These are phyloP conservation scores for Aspergillus novoparasiticus DNA, from an alignment of 2,329 filamentous ascomycete species.

Conservation along the genomic window DNA sequence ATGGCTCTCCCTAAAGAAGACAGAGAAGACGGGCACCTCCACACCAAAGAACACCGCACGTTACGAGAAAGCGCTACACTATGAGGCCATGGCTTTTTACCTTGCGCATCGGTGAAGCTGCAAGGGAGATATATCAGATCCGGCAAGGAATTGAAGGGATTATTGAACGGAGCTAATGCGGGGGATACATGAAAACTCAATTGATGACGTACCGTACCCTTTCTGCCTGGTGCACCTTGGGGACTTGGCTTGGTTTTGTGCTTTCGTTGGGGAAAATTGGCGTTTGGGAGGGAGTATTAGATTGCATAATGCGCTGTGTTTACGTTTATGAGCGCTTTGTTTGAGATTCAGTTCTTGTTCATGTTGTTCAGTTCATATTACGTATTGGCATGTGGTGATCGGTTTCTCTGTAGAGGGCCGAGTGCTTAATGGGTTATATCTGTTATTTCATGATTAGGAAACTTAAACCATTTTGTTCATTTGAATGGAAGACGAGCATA, in stretches of 20 bases:
- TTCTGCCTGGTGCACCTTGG: neutral
- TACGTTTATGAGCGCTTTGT: neutral
- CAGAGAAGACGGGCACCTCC: neutral
- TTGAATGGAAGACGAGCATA: neutral
- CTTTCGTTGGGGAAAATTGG: neutral
- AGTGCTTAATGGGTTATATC: neutral
- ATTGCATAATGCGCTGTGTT: neutral
- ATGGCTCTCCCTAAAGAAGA: slow-evolving; percentile 6
- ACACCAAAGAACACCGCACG: neutral
- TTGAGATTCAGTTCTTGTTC: neutral
- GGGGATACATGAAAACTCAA: neutral
- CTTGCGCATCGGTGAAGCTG: slow-evolving; percentile 24
- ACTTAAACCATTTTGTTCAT: neutral
- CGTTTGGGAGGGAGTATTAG: neutral
- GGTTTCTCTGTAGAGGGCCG: neutral
- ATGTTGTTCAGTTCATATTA: neutral
- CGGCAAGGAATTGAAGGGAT: neutral
- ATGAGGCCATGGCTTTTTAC: slow-evolving; percentile 28
- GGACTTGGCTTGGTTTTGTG: neutral
- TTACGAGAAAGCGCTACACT: slow-evolving; percentile 18
- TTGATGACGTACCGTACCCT: neutral
- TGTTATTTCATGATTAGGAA: neutral
- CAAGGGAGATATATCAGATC: neutral
- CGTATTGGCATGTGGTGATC: neutral
- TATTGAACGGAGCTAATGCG: neutral